Evolutionary conservation across 1,139 yeast genomes (phyloP).

Genomic region (Arxiozyma slooffiae): DNA sequence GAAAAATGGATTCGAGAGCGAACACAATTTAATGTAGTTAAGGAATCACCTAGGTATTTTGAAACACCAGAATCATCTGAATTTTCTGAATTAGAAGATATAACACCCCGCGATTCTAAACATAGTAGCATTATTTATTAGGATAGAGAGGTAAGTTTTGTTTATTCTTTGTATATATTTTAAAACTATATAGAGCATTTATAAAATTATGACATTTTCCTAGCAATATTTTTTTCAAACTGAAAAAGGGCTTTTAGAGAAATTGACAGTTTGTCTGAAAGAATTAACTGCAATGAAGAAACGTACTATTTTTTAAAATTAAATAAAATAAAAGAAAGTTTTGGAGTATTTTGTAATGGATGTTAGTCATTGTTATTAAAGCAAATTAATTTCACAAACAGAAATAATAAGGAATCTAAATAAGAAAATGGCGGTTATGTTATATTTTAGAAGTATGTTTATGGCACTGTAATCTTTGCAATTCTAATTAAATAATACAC

Average conservation of each 20-base stretch:
- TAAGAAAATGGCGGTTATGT: no score
- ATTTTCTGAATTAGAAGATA: conserved; percentile 1
- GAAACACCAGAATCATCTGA: conserved; percentile 2
- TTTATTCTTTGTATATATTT: background rate
- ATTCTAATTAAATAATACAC: no score
- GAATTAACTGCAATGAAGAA: no score
- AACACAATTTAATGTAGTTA: conserved; percentile 6
- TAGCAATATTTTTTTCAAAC: background rate
- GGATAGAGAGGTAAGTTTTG: background rate
- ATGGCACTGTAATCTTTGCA: no score
- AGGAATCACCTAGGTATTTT: conserved; percentile 1
- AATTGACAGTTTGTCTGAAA: no score
- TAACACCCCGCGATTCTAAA: background rate
- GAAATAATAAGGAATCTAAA: no score
- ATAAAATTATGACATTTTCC: background rate
- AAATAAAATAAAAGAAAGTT: no score
- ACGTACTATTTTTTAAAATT: no score
- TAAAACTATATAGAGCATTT: background rate
- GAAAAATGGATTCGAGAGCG: conserved; percentile 40
- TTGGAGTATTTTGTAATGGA: background rate
- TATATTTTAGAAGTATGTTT: no score
- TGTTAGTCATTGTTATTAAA: no score
- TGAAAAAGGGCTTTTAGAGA: background rate
- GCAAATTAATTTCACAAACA: no score
- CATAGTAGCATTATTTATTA: background rate